Conservation (phyloP, 176 grass and related monocot genomes). For the Aechmea fasciata region DNA sequence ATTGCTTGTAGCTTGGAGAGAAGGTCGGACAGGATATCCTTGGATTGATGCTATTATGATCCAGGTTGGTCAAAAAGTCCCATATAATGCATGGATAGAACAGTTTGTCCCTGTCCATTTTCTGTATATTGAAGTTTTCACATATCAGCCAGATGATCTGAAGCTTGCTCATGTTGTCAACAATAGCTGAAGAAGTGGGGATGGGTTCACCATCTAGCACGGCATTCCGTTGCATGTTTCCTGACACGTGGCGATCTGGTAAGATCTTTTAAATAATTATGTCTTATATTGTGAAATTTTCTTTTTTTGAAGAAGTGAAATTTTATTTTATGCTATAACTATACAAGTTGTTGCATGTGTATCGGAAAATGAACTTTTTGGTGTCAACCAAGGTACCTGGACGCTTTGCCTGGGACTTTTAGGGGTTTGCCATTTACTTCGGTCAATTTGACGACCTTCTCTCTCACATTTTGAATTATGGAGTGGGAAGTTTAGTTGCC, state of each 20-base stretch:
- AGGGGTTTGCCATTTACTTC: no score
- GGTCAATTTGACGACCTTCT: no score
- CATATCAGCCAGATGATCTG: background rate
- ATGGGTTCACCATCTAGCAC: constrained; percentile 96
- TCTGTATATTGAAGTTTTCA: constrained; percentile 9
- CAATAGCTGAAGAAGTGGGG: constrained; percentile 71
- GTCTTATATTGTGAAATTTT: background rate
- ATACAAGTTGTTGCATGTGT: no score
- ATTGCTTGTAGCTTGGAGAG: constrained; percentile 75
- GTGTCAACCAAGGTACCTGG: no score
- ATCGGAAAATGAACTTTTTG: no score
- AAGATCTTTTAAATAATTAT: constrained; percentile 12
- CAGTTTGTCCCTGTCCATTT: background rate
- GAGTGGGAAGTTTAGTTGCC: no score
- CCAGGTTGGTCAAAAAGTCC: constrained; percentile 38
- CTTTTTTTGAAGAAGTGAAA: background rate
- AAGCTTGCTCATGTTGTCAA: constrained; percentile 9
- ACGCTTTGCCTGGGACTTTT: no score
- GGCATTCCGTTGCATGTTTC: constrained; percentile 94
- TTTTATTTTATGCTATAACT: no score
- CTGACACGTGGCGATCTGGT: constrained; percentile 82
- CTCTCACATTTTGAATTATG: no score
- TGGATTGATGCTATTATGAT: constrained; percentile 99
- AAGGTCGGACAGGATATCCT: constrained; percentile 75
- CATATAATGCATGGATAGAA: background rate